Base-by-base conservation (phyloP, 306 rosid species). In the Luffa acutangula region DNA sequence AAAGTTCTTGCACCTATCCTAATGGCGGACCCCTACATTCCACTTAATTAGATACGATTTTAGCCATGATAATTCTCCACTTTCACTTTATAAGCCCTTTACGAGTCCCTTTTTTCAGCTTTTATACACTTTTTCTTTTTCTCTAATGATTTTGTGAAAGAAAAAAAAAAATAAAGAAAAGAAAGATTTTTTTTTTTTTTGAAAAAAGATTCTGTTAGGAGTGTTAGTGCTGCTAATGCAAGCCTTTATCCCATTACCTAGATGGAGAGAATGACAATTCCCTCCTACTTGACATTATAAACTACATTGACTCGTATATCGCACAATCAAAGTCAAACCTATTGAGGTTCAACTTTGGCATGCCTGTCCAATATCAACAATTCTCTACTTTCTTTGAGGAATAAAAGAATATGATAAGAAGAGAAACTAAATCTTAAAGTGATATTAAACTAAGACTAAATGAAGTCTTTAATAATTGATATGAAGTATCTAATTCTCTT, bases 1-100 rank as follows among this genome's bases (percentile, higher is more conserved):
- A 43, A 70, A 43, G 59, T 73, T 73, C 7, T 31, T 73, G 59
- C 43, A 49, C 59, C 77, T 6, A 49, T 48, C 59, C 42, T 39
- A 62, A 74, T 67, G 83, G 83, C 78, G 81, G 85, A 51, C 69
- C 85, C 81, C 81, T 83, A 78, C 81, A 81, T 86, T 59, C 85
- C 89, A 86, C 86, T 86, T 49, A 83, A 41, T 21, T 78, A 63
- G 72, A 57, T 66, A 83, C 76, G 81, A 86, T 81, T 71, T 79
- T 78, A 83, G 57, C 64, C 85, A 48, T 75, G 69, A 83, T 58
- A 77, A 33, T 73, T 79, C 54, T 54, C 79, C 80, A 82, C 74
- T 83, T 66, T 78, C 85, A 66, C 86, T 73, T 85, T 69, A 72
- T 15, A 63, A 63, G 58, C 53, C 17, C 76, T 54, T 78, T 82